Conservation (phyloP, 2,329 filamentous ascomycete species). For the Aureobasidium sp. region DNA sequence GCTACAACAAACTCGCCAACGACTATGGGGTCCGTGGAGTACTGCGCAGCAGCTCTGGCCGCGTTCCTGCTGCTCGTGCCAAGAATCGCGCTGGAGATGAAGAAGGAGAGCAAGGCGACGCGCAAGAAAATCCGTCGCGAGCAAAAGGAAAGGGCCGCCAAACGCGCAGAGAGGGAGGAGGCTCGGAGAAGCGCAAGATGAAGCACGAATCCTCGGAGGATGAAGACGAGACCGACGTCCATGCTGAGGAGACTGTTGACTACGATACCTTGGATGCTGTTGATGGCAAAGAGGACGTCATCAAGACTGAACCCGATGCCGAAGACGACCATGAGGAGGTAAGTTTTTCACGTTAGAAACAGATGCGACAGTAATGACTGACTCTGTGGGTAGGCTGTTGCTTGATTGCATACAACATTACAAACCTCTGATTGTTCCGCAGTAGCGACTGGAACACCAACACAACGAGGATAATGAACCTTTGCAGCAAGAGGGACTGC, state of each 20-base stretch:
- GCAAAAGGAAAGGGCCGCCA: constrained; percentile 5
- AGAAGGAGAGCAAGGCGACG: constrained; percentile 8
- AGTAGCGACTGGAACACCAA: not conserved
- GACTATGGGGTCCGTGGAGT: constrained; percentile 39
- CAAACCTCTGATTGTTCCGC: not conserved
- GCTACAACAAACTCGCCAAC: constrained; percentile 59
- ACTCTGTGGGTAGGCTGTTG: not conserved
- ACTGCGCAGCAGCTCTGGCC: constrained; percentile 15
- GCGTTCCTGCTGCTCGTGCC: constrained; percentile 9
- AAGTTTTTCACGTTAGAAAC: not conserved
- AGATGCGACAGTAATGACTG: not conserved
- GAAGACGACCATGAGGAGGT: not conserved
- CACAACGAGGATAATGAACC: not conserved
- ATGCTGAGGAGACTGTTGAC: not conserved
- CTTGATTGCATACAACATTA: not conserved
- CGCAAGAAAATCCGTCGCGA: not conserved
- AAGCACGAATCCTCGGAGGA: constrained; percentile 1
- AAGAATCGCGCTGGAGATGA: constrained; percentile 11
- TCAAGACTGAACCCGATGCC: not conserved
- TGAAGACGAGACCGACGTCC: not conserved
- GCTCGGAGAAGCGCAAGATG: constrained; percentile 14
- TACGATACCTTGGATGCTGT: not conserved
- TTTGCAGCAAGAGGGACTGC: not conserved
- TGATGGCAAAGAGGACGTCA: not conserved
- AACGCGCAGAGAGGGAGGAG: constrained; percentile 1